A percentile compares a stretch with the other conserved stretches of the same genome.
These are phyloP conservation scores for Metschnikowia proteae DNA, from an alignment of 805 yeast species.

Conservation along the genomic window DNA sequence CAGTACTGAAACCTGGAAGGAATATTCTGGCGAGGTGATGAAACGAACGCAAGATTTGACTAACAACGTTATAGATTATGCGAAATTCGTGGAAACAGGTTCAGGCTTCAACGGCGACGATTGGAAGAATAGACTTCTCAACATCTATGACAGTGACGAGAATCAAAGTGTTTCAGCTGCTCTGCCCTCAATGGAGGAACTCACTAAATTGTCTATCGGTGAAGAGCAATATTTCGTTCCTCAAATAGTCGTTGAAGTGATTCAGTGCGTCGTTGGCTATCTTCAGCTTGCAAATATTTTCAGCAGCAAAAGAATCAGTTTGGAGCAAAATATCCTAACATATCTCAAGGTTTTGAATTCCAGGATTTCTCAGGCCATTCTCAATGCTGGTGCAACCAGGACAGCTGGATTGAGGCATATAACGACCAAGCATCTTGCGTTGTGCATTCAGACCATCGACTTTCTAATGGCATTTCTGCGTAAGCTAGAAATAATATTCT, in stretches of 20 bases:
- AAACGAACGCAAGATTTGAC: constrained; percentile 21
- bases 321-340: constrained; percentile 47
- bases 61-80: constrained; percentile 24
- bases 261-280: constrained; percentile 44
- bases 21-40: constrained; percentile 51
- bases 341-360: constrained; percentile 46
- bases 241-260: constrained; percentile 19
- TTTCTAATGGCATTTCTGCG: constrained; percentile 37
- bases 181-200: neutral
- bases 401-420: constrained; percentile 73
- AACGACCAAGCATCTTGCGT: constrained; percentile 66
- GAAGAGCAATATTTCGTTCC: constrained; percentile 31
- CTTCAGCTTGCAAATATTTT: constrained; percentile 55
- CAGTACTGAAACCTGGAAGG: constrained; percentile 79
- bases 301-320: constrained; percentile 38
- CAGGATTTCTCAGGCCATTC: constrained; percentile 54
- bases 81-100: constrained; percentile 21
- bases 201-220: constrained; percentile 13
- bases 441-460: constrained; percentile 63
- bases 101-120: constrained; percentile 23
- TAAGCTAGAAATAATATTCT: constrained; percentile 23
- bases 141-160: constrained; percentile 18
- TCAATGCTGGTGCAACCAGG: constrained; percentile 72
- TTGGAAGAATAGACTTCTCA: constrained; percentile 26
- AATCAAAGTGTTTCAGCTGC: neutral